Percentiles rank a stretch among this genome's conserved stretches.
These are phyloP conservation scores for Solanum sejunctum DNA, from an alignment of 257 asterid genomes.

Conservation along the genomic window DNA sequence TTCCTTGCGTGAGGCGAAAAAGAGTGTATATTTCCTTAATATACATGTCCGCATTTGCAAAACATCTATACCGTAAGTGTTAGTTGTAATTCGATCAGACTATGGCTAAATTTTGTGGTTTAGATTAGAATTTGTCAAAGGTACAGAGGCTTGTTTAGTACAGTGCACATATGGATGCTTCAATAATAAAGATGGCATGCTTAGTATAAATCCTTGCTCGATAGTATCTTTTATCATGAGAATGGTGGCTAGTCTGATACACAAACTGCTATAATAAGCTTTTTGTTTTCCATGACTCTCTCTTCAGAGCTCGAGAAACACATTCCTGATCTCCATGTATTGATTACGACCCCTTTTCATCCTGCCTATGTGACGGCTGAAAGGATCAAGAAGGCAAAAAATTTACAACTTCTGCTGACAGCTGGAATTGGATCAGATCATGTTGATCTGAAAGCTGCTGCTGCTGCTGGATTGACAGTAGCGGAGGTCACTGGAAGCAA, in stretches of 20 bases:
- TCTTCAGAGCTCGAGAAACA: slow-evolving; percentile 91
- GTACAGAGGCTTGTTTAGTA: not conserved
- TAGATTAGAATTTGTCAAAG: not conserved
- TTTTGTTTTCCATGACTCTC: not conserved
- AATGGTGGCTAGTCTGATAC: not conserved
- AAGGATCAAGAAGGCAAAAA: slow-evolving; percentile 85
- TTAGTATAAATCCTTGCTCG: not conserved
- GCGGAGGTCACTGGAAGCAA: slow-evolving; percentile 99
- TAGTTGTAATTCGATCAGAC: not conserved
- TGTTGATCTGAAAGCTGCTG: slow-evolving; percentile 90
- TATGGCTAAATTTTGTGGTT: not conserved
- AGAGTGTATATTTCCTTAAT: not conserved
- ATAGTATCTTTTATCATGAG: not conserved
- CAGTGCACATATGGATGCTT: not conserved
- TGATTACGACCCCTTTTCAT: slow-evolving; percentile 94
- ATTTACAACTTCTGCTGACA: slow-evolving; percentile 74
- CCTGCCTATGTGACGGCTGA: slow-evolving; percentile 98
- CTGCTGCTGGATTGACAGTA: slow-evolving; percentile 89
- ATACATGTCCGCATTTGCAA: not conserved
- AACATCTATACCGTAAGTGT: not conserved
- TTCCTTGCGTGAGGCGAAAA: not conserved
- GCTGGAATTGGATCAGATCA: slow-evolving; percentile 99
- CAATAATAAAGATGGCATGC: not conserved
- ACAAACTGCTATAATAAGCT: not conserved
- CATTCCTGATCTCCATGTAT: slow-evolving; percentile 82